A percentile compares a stretch with the other conserved stretches of the same genome.
phyloP scores from a whole-genome alignment of 768 basidiomycete species.

The Boletus sensibilis region DNA sequence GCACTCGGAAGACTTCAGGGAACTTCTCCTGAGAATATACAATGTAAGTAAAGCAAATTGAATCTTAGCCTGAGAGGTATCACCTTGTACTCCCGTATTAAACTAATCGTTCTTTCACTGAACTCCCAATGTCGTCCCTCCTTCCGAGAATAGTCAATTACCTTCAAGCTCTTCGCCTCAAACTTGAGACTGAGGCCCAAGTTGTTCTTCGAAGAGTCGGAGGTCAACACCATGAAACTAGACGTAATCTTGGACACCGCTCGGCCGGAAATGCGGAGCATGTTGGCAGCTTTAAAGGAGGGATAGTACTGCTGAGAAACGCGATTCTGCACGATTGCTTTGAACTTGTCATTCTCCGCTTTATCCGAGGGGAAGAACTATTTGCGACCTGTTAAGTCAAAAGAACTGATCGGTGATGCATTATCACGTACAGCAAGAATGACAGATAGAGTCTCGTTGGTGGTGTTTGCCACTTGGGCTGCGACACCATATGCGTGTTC shows the following conservation, averaged over 20 bases:
- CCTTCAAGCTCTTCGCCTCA: constrained; percentile 90
- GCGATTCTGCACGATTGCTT: constrained; percentile 53
- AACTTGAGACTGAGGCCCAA: constrained; percentile 95
- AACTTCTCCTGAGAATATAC: constrained; percentile 54
- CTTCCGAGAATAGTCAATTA: constrained; percentile 88
- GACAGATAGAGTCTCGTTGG: constrained; percentile 70
- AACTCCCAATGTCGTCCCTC: constrained; percentile 89
- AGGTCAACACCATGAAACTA: constrained; percentile 83
- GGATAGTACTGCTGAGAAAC: constrained; percentile 65
- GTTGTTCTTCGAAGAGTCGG: constrained; percentile 80
- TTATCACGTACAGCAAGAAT: constrained; percentile 69
- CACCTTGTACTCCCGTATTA: constrained; percentile 85
- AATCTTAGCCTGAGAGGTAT: neutral
- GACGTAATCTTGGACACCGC: constrained; percentile 90
- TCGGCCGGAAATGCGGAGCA: constrained; percentile 70
- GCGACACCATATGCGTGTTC: constrained; percentile 95
- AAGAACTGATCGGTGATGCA: neutral
- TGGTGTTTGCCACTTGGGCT: constrained; percentile 79
- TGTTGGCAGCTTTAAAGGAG: constrained; percentile 74
- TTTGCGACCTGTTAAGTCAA: constrained; percentile 1
- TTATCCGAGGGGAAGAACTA: constrained; percentile 89
- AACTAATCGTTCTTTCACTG: constrained; percentile 78
- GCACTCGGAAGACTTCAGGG: constrained; percentile 75
- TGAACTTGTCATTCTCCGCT: constrained; percentile 77
- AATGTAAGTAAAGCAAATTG: neutral